Base-by-base conservation (phyloP, 2,329 filamentous ascomycete species). In the Mycosphaerella sp. region DNA sequence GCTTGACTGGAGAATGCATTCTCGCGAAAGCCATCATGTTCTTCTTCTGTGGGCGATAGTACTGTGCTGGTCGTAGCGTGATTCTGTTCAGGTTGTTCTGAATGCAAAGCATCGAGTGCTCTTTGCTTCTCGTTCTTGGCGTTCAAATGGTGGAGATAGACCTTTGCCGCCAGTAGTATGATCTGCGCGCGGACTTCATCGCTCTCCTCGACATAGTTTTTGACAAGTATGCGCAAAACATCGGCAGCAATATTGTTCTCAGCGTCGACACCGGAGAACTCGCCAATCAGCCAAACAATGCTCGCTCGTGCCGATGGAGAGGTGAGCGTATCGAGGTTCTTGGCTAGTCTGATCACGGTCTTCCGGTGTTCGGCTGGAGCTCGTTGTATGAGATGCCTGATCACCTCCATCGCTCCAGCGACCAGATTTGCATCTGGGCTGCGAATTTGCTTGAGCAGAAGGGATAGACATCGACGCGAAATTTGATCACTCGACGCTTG, bases 281-380 rank as follows among this genome's bases (percentile, higher is more conserved):
- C 93, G 41, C 93, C 93, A 0, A 97, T 90, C 0, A 98, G 80
- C 93, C 93, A 98, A 61, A 98, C 86, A 57, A 98, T 96, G 44
- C 88, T 95, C 2, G 93, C 93, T 59, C 93, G 80, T 3, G 93
- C 93, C 54, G 89, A 85, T 1, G 93, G 84, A 55, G 93, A 90
- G 0, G 86, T 88, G 1, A 89, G 87, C 3, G 85, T 86, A 64
- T 96, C 93, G 2, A 98, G 79, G 55, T 95, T 90, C 70, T 89
- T 93, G 5, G 93, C 93, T 43, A 98, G 73, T 41, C 89, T 81
- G 30, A 97, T 81, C 1, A 97, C 89, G 0, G 93, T 98, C 37
- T 84, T 85, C 9, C 82, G 79, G 66, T 98, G 93, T 3, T 82
- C 82, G 25, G 80, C 73, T 0, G 91, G 89, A 56, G 95, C 84